phyloP scores from a whole-genome alignment of 805 yeast species.

The Ogataea polymorpha region DNA sequence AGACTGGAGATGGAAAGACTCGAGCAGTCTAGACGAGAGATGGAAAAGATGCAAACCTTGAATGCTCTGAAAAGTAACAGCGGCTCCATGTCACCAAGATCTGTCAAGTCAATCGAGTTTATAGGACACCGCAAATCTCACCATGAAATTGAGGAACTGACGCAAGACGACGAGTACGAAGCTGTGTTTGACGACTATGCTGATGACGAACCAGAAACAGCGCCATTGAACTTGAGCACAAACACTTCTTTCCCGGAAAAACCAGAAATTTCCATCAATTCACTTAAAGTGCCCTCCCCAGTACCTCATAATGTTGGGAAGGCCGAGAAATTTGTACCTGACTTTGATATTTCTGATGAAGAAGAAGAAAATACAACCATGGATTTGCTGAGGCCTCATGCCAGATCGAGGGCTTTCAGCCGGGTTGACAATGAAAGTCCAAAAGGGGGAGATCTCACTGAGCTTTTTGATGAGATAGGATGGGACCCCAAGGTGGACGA shows the following conservation, averaged over 20 bases:
- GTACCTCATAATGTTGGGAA: not conserved
- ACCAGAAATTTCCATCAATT: constrained; percentile 14
- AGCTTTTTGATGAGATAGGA: constrained; percentile 69
- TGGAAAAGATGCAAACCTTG: not conserved
- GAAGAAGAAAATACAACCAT: constrained; percentile 7
- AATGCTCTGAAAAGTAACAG: not conserved
- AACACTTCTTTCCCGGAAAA: constrained; percentile 1
- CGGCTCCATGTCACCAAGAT: constrained; percentile 17
- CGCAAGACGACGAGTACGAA: constrained; percentile 26
- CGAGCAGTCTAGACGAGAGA: not conserved
- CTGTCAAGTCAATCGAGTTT: constrained; percentile 30
- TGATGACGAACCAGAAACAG: constrained; percentile 22
- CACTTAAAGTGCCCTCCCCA: constrained; percentile 2
- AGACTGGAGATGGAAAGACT: not conserved
- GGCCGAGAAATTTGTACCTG: constrained; percentile 4
- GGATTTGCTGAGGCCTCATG: constrained; percentile 16
- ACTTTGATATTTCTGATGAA: not conserved
- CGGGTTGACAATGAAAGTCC: constrained; percentile 23
- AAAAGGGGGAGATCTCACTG: constrained; percentile 44
- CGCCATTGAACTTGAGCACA: constrained; percentile 21
- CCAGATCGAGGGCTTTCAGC: constrained; percentile 32
- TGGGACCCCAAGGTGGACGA: constrained; percentile 69
- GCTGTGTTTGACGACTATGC: constrained; percentile 32
- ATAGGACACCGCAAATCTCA: constrained; percentile 31
- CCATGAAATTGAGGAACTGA: constrained; percentile 22